phyloP scores from a whole-genome alignment of 2,329 filamentous ascomycete genomes.

The Paracoccidioides brasiliensis region DNA sequence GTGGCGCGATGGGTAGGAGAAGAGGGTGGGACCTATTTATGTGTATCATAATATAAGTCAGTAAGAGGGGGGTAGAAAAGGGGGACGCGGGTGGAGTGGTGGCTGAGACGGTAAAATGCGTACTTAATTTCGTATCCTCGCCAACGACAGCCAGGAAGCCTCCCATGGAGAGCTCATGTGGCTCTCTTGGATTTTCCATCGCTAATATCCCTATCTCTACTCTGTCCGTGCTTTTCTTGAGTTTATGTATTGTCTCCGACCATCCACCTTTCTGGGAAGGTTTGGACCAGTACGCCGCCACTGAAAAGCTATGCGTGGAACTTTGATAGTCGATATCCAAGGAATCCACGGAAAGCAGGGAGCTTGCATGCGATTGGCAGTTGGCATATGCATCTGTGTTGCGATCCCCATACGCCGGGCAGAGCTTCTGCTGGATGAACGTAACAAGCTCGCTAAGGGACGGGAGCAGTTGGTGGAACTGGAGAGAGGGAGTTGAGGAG shows the following conservation, averaged over 20 bases:
- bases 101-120: slow-evolving; percentile 8
- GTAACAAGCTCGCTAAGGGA: slow-evolving; percentile 42
- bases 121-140: slow-evolving; percentile 54
- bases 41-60: background rate
- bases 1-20: slow-evolving; percentile 74
- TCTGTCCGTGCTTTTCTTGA: slow-evolving; percentile 32
- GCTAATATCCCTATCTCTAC: slow-evolving; percentile 73
- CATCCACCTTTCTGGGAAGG: slow-evolving; percentile 27
- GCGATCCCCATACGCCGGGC: slow-evolving; percentile 22
- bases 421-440: slow-evolving; percentile 43
- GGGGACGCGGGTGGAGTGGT: background rate
- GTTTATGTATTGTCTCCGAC: slow-evolving; percentile 32
- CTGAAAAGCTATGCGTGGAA: slow-evolving; percentile 49
- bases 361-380: slow-evolving; percentile 40
- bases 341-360: slow-evolving; percentile 43
- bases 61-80: slow-evolving; percentile 7
- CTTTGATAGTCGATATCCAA: slow-evolving; percentile 69
- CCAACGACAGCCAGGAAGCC: slow-evolving; percentile 70
- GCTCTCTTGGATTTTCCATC: slow-evolving; percentile 43
- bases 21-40: slow-evolving; percentile 53
- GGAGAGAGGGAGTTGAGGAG: slow-evolving; percentile 48
- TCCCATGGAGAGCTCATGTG: slow-evolving; percentile 63
- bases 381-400: slow-evolving; percentile 20
- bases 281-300: slow-evolving; percentile 50
- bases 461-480: slow-evolving; percentile 57